Base-by-base conservation (phyloP, 257 asterid species). In the Parsonsia alboflavescens region DNA sequence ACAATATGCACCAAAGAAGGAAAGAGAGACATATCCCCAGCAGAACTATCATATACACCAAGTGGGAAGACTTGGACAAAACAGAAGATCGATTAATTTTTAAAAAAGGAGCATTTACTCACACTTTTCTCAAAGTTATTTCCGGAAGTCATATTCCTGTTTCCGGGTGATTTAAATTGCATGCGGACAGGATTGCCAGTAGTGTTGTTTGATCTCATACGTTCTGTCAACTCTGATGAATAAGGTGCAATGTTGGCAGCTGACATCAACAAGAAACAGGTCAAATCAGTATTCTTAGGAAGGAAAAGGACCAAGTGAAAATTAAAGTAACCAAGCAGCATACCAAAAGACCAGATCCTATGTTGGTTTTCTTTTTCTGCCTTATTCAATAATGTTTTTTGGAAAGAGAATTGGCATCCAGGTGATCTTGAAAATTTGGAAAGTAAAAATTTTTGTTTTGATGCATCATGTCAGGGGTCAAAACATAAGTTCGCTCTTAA, bases 161-260 rank as follows among this genome's bases (percentile, higher is more conserved):
- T 89, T 68, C 89, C 50, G 11, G 96, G 96, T 2, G 95, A 78
- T 82, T 89, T 90, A 63, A 94, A 90, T 74, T 92, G 96, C 88
- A 89, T 49, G 66, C 89, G 91, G 75, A 92, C 84, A 45, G 87
- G 91, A 78, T 93, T 81, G 54, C 86, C 80, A n/a, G 86, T 77
- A 73, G 79, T 84, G 72, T 86, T 85, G 75, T 80, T 88, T 49
- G 91, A 77, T 82, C 90, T 88, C 79, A 81, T 57, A 13, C 89
- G 91, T 45, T 84, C 96, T 70, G 86, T 85, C 83, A 88, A 76
- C 70, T 88, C 97, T 75, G 91, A 46, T 41, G 89, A 66, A 72
- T 81, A 76, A 59, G 86, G 85, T 62, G 89, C 88, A 81, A 80
- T 76, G 67, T 83, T 85, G 42, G 89, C 93, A 79, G 86, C 76